Percentiles rank a stretch among this genome's conserved stretches.
Evolutionary conservation across 345 rosid species (phyloP).

Genomic region (Gossypium sturtianum): DNA sequence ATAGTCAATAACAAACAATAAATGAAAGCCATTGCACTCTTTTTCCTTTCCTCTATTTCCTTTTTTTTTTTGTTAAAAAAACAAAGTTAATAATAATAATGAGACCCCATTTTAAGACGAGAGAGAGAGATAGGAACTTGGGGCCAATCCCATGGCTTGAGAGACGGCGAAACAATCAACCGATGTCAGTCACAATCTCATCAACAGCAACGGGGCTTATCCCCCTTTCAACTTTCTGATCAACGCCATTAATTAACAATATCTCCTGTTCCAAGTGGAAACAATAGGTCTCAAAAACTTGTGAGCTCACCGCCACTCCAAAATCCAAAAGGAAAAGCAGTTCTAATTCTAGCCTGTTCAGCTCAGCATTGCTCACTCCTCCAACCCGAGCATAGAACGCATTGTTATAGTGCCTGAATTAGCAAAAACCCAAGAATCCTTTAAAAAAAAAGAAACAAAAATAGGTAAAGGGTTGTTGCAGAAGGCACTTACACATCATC

Average conservation of each 20-base stretch:
- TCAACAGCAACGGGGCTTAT: not conserved
- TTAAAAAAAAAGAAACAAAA: not conserved
- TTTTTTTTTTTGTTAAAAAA: no score
- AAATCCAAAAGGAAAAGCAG: conserved; percentile 75
- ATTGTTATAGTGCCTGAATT: conserved; percentile 72
- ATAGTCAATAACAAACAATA: not conserved
- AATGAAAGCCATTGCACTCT: not conserved
- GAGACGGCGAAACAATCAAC: not conserved
- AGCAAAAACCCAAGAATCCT: not conserved
- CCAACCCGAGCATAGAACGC: conserved; percentile 78
- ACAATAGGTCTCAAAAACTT: conserved; percentile 73
- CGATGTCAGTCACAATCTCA: not conserved
- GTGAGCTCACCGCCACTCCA: conserved; percentile 46
- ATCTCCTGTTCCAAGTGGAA: conserved; percentile 64
- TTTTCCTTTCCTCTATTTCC: no score
- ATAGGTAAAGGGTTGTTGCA: not conserved
- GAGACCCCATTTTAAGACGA: no score
- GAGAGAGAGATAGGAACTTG: not conserved
- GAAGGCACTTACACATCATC: conserved; percentile 72
- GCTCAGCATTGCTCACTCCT: conserved; percentile 72
- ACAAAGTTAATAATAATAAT: no score
- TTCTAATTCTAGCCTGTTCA: conserved; percentile 76
- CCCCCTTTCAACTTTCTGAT: not conserved
- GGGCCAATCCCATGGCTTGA: not conserved
- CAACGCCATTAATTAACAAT: conserved; percentile 25